Evolutionary conservation across 1,139 yeast genomes (phyloP), one percentile per base, ranked within the genome.

Genomic region (Wickerhamomyces sp.): DNA sequence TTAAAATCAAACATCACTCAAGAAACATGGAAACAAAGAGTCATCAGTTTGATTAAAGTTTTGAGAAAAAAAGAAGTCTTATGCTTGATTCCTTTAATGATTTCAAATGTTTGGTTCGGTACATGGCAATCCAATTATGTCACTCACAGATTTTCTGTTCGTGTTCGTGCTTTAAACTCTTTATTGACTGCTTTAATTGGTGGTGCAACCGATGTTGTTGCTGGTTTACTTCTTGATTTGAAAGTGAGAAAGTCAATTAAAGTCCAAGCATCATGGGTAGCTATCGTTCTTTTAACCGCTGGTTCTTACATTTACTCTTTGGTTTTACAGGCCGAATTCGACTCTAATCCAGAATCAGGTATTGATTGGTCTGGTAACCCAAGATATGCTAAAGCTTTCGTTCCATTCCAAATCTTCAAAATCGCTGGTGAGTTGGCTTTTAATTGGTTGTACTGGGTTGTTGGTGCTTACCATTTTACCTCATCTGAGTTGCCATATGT

Each of bases 391-490:
- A 47, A 42, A 27, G 38, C 55, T 3, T 56, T 41, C 36, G 39
- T 55, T 13, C 59, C 60, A 13, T 45, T 49, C 28, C 54, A 48
- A 40, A 31, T 56, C 14, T 55, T 53, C 41, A 54, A 48, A 17
- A 44, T 55, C 17, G 44, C 49, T 5, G 42, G 41, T 32, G 60
- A 56, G 39, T 39, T 51, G 5, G 42, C 45, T 3, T 55, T 54
- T 43, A 52, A 51, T 33, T 56, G 60, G 59, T 36, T 49, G 25
- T 56, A 48, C 39, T 56, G 58, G 59, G 46, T 51, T 10, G 45
- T 52, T 27, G 56, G 59, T 8, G 44, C 48, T 4, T 52, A 45
- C 26, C 49, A 47, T n/a, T 55, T 49, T 34, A 20, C 21, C 4
- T 24, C 39, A 8, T 26, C 40, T 8, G 48, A 45, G 24, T 31